Percentiles rank a stretch among this genome's conserved stretches.
Conservation (phyloP, 257 asterid species). For the Salvia hispanica region DNA sequence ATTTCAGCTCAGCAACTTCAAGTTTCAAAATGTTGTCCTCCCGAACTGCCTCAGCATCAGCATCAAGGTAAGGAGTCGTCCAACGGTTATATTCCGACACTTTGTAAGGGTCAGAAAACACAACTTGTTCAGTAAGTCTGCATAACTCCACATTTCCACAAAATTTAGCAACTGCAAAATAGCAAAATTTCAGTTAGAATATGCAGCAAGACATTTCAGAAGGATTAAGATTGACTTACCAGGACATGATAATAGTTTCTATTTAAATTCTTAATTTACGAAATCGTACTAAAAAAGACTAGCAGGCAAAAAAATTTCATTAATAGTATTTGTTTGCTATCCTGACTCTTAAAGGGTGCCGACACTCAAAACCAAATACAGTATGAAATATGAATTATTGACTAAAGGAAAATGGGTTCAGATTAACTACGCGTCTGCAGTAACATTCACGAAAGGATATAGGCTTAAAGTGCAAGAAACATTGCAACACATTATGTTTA, state of each 20-base stretch:
- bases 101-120: slow-evolving; percentile 93
- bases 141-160: slow-evolving; percentile 93
- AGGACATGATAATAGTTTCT: too few species aligned
- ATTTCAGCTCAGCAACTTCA: slow-evolving; percentile 88
- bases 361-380: neutral
- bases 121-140: slow-evolving; percentile 94
- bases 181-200: slow-evolving; percentile 27
- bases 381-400: neutral
- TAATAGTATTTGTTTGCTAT: neutral
- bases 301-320: slow-evolving; percentile 1
- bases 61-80: slow-evolving; percentile 90
- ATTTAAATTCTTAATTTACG: neutral
- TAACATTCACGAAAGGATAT: slow-evolving; percentile 8
- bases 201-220: slow-evolving; percentile 8
- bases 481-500: neutral
- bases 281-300: slow-evolving; percentile 7
- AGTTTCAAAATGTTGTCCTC: slow-evolving; percentile 74
- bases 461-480: slow-evolving; percentile 3
- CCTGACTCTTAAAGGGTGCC: neutral
- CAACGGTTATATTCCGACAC: slow-evolving; percentile 77
- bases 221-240: neutral
- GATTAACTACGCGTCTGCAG: neutral
- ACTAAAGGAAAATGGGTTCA: neutral
- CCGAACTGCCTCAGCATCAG: slow-evolving; percentile 82
- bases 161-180: slow-evolving; percentile 82